Conservation (phyloP, 345 rosid genomes). For the Lagerstroemia speciosa region DNA sequence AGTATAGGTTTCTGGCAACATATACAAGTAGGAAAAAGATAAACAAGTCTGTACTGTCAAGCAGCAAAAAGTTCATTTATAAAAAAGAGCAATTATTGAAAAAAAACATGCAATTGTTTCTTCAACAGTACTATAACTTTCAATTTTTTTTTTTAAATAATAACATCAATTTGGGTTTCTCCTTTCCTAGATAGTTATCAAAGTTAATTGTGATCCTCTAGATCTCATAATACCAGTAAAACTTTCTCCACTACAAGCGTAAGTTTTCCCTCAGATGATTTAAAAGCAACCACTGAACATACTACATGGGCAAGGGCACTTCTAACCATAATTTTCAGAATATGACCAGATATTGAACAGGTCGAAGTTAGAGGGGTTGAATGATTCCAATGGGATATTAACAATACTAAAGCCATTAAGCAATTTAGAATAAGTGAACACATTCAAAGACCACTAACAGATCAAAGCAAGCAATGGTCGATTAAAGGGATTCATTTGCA, state of each 20-base stretch:
- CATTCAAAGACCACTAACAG: neutral
- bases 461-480: neutral
- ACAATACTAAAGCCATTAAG: neutral
- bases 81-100: neutral
- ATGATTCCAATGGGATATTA: neutral
- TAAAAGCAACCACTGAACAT: neutral
- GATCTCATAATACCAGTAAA: no score
- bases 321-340: neutral
- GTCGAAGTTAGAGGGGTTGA: neutral
- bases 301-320: neutral
- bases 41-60: neutral
- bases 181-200: neutral
- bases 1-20: constrained; percentile 58
- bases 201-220: neutral
- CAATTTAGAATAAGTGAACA: neutral
- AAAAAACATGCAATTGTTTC: neutral
- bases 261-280: neutral
- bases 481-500: neutral
- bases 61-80: neutral
- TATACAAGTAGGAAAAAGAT: constrained; percentile 4
- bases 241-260: no score
- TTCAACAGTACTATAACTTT: neutral
- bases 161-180: neutral
- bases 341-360: neutral
- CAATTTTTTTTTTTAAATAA: no score